Conservation (phyloP, 2,329 filamentous ascomycete genomes). For the Xylariales sp. region DNA sequence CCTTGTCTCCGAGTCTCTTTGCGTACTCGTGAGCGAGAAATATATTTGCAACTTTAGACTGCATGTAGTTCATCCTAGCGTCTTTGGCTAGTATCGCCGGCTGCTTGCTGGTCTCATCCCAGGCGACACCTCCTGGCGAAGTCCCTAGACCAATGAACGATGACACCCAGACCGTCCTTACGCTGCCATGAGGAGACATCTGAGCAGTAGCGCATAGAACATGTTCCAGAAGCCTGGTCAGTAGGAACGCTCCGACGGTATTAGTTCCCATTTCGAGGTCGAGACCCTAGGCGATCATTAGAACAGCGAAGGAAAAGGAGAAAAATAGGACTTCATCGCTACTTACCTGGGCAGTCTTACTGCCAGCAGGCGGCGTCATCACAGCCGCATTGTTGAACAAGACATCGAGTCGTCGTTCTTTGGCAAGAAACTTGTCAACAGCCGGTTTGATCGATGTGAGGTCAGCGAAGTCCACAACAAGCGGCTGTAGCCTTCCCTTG, state of each 20-base stretch:
- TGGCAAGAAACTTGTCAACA: no score
- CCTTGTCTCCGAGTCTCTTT: conserved; percentile 2
- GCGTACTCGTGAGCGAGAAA: conserved; percentile 3
- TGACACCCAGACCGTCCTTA: conserved; percentile 5
- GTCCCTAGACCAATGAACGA: conserved; percentile 4
- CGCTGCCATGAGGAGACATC: neutral
- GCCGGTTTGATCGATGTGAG: no score
- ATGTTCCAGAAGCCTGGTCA: neutral
- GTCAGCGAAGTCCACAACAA: no score
- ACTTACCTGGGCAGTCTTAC: no score
- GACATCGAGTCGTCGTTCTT: no score
- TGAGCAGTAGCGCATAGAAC: neutral
- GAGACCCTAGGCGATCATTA: neutral
- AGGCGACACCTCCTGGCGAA: conserved; percentile 1
- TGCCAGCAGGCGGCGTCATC: no score
- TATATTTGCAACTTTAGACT: conserved; percentile 2
- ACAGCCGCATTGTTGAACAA: no score
- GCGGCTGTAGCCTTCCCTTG: no score
- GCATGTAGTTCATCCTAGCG: conserved; percentile 2
- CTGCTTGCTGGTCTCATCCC: neutral
- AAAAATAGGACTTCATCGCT: no score
- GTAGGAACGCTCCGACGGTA: neutral
- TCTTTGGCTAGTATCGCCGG: neutral
- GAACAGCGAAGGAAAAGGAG: no score
- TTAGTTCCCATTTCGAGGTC: neutral